Conservation (phyloP, 805 yeast species). For the Metschnikowia bowlesiae region DNA sequence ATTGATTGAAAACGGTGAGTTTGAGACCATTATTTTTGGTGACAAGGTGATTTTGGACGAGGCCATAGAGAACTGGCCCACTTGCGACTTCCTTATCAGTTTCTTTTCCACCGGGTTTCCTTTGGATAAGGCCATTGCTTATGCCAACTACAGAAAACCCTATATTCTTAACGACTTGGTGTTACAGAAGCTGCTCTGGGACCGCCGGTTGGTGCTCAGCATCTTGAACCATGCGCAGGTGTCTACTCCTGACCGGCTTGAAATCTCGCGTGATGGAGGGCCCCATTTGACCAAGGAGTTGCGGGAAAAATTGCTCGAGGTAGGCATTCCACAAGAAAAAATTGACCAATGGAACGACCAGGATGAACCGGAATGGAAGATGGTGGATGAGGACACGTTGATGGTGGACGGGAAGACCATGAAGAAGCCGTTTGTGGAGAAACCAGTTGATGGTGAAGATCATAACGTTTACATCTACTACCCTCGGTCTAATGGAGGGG, state of each 20-base stretch:
- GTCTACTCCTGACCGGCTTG: constrained; percentile 83
- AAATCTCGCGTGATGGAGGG: constrained; percentile 95
- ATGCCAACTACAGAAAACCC: constrained; percentile 86
- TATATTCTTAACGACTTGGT: constrained; percentile 81
- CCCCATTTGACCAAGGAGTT: constrained; percentile 70
- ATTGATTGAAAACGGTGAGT: constrained; percentile 87
- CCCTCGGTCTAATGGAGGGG: constrained; percentile 87
- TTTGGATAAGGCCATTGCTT: constrained; percentile 87
- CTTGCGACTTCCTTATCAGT: constrained; percentile 90
- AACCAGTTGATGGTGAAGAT: constrained; percentile 98
- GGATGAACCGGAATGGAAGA: constrained; percentile 75
- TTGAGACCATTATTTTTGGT: constrained; percentile 94
- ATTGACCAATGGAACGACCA: constrained; percentile 60
- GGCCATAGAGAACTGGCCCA: constrained; percentile 95
- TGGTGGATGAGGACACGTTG: constrained; percentile 78
- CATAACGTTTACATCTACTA: constrained; percentile 94
- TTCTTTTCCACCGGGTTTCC: constrained; percentile 98
- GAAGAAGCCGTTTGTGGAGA: constrained; percentile 92
- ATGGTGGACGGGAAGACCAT: constrained; percentile 68
- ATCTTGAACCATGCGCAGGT: constrained; percentile 78
- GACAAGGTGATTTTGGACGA: constrained; percentile 96
- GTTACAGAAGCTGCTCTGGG: constrained; percentile 96
- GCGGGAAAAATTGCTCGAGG: constrained; percentile 40
- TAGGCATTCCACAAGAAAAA: constrained; percentile 38
- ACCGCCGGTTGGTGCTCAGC: constrained; percentile 79